Evolutionary conservation across 2,329 filamentous ascomycete species (phyloP).

Genomic region (Penicillium sp.): DNA sequence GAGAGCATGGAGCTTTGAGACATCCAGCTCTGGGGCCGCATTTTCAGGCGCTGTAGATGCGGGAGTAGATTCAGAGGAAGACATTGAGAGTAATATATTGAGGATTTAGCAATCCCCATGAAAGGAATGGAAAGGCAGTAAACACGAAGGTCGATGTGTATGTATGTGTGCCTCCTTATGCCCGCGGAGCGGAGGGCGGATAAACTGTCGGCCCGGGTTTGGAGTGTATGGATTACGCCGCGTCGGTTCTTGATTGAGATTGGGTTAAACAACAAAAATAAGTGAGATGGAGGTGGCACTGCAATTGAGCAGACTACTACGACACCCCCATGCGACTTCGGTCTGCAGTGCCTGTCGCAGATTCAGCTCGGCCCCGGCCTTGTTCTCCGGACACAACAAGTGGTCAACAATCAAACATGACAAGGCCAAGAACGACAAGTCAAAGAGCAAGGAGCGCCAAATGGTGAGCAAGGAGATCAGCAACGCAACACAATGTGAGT

Average conservation of each 20-base stretch:
- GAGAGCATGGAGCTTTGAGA: conserved; percentile 83
- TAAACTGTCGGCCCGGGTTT: conserved; percentile 30
- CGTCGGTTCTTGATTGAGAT: background rate
- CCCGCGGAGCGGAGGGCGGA: conserved; percentile 28
- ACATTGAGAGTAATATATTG: conserved; percentile 34
- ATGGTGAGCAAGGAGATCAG: conserved; percentile 71
- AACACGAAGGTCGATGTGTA: conserved; percentile 4
- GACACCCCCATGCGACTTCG: conserved; percentile 12
- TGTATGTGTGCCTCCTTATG: conserved; percentile 25
- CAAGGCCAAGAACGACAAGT: conserved; percentile 77
- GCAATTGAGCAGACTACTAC: conserved; percentile 22
- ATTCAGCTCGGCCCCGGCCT: conserved; percentile 48
- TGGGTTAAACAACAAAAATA: background rate
- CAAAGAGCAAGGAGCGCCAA: conserved; percentile 71
- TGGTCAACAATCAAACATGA: conserved; percentile 97
- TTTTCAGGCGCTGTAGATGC: conserved; percentile 37
- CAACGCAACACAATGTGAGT: conserved; percentile 69
- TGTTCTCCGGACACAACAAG: conserved; percentile 74
- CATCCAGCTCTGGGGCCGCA: conserved; percentile 68
- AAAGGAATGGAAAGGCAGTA: conserved; percentile 5
- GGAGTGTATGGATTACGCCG: conserved; percentile 17
- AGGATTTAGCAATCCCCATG: conserved; percentile 14
- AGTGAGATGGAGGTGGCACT: conserved; percentile 24
- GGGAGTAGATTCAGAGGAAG: conserved; percentile 36
- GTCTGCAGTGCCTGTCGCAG: conserved; percentile 39